A percentile compares a stretch with the other conserved stretches of the same genome.
Conservation (phyloP, 495 filamentous ascomycete species). For the Rhypophila decipiens region DNA sequence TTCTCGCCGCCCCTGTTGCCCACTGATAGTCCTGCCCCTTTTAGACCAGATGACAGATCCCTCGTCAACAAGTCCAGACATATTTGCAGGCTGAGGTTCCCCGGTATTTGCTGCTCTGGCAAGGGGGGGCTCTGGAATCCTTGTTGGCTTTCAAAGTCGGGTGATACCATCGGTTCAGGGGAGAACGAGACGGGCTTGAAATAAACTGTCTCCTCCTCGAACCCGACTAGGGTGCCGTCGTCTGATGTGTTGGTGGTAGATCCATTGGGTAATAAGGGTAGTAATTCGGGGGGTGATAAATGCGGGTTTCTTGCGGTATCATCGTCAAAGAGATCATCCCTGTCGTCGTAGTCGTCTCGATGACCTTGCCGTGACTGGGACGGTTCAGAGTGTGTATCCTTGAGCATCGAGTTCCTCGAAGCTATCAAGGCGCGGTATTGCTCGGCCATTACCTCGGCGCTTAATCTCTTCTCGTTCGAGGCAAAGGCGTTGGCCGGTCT, state of each 20-base stretch:
- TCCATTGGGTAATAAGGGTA: slow-evolving; percentile 1
- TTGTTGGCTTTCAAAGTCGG: slow-evolving; percentile 2
- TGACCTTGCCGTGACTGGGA: slow-evolving; percentile 11
- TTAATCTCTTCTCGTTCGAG: neutral
- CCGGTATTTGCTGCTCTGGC: slow-evolving; percentile 13
- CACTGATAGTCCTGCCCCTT: no score
- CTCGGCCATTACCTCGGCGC: slow-evolving; percentile 30
- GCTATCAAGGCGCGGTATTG: slow-evolving; percentile 38
- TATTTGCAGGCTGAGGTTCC: slow-evolving; percentile 32
- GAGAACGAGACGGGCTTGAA: slow-evolving; percentile 34
- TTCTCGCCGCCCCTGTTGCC: slow-evolving; percentile 12
- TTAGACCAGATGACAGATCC: slow-evolving; percentile 32
- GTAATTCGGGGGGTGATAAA: neutral
- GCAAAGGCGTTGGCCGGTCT: slow-evolving; percentile 16
- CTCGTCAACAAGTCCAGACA: slow-evolving; percentile 36
- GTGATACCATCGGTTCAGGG: slow-evolving; percentile 19
- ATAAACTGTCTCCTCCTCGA: slow-evolving; percentile 34
- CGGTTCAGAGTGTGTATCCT: slow-evolving; percentile 18
- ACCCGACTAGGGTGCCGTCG: slow-evolving; percentile 38
- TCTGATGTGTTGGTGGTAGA: slow-evolving; percentile 32
- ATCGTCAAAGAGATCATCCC: neutral
- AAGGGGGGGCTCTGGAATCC: slow-evolving; percentile 3
- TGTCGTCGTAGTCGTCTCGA: neutral
- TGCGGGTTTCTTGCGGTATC: slow-evolving; percentile 1
- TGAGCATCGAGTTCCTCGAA: slow-evolving; percentile 18